phyloP scores from a whole-genome alignment of 345 rosid species.

The Physaria fendleri region DNA sequence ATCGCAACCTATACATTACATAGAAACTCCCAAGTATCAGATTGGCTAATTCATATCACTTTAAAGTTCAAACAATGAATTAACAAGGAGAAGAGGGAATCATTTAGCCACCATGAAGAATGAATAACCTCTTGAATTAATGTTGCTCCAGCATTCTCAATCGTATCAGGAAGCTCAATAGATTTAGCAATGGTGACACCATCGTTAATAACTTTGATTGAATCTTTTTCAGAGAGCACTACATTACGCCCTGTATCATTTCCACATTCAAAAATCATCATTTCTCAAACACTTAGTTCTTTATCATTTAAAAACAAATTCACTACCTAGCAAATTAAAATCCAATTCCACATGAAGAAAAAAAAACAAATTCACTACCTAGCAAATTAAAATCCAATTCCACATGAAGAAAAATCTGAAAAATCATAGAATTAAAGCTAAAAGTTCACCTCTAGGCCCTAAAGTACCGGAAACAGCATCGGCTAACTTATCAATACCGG shows the following conservation, averaged over 20 bases:
- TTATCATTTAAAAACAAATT: not conserved
- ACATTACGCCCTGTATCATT: conserved; percentile 69
- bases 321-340: not conserved
- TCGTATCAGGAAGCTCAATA: conserved; percentile 65
- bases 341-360: not conserved
- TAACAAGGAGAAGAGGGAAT: conserved; percentile 14
- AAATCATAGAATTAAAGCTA: no score
- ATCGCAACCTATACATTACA: conserved; percentile 58
- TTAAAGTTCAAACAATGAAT: not conserved
- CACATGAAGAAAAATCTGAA: not conserved
- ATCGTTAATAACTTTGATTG: conserved; percentile 65
- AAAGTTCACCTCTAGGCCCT: conserved; percentile 59
- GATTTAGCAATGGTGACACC: conserved; percentile 77
- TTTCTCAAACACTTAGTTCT: not conserved
- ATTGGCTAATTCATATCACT: not conserved
- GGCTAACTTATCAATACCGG: conserved; percentile 82
- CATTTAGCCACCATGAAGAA: conserved; percentile 53
- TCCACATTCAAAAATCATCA: conserved; percentile 13
- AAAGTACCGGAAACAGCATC: conserved; percentile 85
- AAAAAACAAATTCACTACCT: not conserved
- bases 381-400: not conserved
- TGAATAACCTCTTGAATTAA: conserved; percentile 86
- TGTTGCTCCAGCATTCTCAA: conserved; percentile 74
- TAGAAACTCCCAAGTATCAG: not conserved
- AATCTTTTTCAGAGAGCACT: conserved; percentile 52